A percentile compares a stretch with the other conserved stretches of the same genome.
Evolutionary conservation across 306 rosid species (phyloP).

Genomic region (Rosa lucieae): DNA sequence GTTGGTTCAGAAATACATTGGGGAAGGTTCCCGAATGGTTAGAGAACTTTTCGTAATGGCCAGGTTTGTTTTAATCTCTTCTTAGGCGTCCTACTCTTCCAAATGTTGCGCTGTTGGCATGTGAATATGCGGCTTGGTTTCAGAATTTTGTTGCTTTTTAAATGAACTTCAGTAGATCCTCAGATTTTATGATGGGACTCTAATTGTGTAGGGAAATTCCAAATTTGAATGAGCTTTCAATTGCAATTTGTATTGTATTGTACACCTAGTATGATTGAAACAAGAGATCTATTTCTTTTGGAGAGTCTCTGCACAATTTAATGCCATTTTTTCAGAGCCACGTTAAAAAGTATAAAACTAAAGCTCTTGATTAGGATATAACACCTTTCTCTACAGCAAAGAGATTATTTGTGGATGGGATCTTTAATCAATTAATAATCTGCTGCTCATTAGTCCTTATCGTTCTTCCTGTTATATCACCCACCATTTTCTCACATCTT

Average conservation of each 20-base stretch:
- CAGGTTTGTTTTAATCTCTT: slow-evolving; percentile 58
- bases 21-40: slow-evolving; percentile 99
- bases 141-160: background rate
- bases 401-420: background rate
- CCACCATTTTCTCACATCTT: background rate
- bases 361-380: background rate
- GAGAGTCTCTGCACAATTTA: background rate
- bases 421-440: background rate
- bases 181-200: background rate
- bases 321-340: background rate
- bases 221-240: background rate
- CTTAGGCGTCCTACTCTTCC: slow-evolving; percentile 1
- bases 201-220: background rate
- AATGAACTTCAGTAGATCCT: background rate
- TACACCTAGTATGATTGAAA: background rate
- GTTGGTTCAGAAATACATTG: slow-evolving; percentile 95
- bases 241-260: background rate
- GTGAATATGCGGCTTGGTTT: background rate
- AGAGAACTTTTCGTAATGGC: slow-evolving; percentile 99
- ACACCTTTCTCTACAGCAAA: background rate
- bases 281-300: background rate
- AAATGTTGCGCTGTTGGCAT: background rate
- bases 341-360: background rate
- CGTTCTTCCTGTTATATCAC: background rate
- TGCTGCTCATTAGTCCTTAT: background rate